phyloP scores from a whole-genome alignment of 75 land plant genomes.

The Azolla pinnata region DNA sequence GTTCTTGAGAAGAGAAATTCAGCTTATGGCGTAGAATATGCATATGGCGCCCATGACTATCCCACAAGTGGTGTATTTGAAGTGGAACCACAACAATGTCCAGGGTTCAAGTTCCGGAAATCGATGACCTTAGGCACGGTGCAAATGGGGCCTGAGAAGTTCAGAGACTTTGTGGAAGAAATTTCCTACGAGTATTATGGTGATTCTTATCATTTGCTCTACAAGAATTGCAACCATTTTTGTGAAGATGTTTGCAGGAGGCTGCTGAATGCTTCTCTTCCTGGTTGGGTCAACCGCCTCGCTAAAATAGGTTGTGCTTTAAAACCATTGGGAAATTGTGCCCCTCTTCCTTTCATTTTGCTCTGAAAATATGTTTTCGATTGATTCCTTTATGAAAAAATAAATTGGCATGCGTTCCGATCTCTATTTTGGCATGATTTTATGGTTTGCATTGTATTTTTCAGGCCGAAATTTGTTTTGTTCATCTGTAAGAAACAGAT shows the following conservation, averaged over 20 bases:
- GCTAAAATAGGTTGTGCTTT: constrained; percentile 49
- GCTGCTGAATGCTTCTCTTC: constrained; percentile 37
- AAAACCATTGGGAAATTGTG: no score
- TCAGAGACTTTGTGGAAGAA: constrained; percentile 39
- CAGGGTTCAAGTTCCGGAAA: constrained; percentile 45
- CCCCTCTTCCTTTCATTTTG: no score
- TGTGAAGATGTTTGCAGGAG: constrained; percentile 40
- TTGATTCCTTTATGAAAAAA: no score
- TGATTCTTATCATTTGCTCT: constrained; percentile 55
- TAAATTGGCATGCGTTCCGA: no score
- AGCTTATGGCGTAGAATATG: constrained; percentile 20
- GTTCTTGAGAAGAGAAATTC: no score
- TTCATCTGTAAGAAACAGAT: no score
- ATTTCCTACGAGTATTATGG: constrained; percentile 50
- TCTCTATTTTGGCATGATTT: no score
- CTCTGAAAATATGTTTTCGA: no score
- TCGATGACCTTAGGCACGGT: constrained; percentile 36
- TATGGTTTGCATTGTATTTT: no score
- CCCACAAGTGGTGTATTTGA: constrained; percentile 65
- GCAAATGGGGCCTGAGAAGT: constrained; percentile 29
- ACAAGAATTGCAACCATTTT: constrained; percentile 69
- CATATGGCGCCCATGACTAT: constrained; percentile 67
- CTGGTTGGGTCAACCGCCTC: constrained; percentile 63
- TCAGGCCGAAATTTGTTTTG: no score
- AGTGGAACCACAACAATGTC: constrained; percentile 55